Evolutionary conservation across 495 filamentous ascomycete species (phyloP), one percentile per base, ranked within the genome.

Genomic region (Penicillium psychrofluorescens): DNA sequence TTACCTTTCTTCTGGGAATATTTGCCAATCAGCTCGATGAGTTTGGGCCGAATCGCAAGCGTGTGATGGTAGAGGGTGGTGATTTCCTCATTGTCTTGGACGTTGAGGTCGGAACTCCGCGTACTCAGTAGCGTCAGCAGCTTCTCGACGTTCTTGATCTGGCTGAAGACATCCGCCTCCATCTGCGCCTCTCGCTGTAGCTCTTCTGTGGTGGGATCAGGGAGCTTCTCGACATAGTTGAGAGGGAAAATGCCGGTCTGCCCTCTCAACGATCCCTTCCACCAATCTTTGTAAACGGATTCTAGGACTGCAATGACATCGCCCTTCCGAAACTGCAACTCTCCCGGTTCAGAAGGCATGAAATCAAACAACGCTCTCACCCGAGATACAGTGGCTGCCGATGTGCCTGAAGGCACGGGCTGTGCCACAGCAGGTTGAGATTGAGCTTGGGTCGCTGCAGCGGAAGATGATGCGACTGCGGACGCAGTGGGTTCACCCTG

Each of bases 241-340:
- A 98, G 76, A 22, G 92, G 92, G 65, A 98, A 98, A 51, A 98
- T 98, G 48, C 92, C 92, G 11, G 88, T 96, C 59, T 96, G 88
- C 6, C 92, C 92, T 61, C 87, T 79, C 48, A 97, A 65, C 36
- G 89, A 94, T 4, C 92, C 92, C 56, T 95, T 94, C 92, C 92
- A 98, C 92, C 92, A 98, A 68, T 98, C 92, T 64, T 97, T 98
- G 62, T 92, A 98, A 4, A 97, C 92, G 6, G 88, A 95, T 62
- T 97, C 94, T 15, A 98, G 73, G 11, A 98, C 92, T 8, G 94
- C 91, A 64, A 98, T 98, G 36, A 95, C 84, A 68, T 98, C 92
- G 7, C 90, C 90, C 70, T 95, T 98, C 45, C 88, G 83, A 57
- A 98, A 98, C 53, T 92, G 88, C 39, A 98, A 73, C 67, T 98